These are phyloP conservation scores for Saccharum spontaneum DNA, from an alignment of 176 grass and related monocot genomes.

Conservation along the genomic window DNA sequence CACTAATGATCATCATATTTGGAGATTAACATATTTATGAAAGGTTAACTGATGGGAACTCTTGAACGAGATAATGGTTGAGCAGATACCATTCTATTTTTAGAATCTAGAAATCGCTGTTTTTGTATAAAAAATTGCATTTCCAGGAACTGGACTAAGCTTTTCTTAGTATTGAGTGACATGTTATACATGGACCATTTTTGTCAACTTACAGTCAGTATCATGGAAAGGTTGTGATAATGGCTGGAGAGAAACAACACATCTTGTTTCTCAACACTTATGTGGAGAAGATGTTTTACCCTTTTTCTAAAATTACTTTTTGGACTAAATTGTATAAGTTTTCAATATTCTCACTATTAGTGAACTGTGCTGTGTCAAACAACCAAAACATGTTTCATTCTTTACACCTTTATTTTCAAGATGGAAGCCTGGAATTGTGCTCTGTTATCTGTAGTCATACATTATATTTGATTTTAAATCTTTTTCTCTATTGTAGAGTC, in stretches of 20 bases:
- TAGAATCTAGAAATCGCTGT: not conserved
- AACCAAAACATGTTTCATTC: not conserved
- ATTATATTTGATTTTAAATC: conserved; percentile 1
- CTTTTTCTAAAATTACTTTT: not conserved
- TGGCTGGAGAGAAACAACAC: not conserved
- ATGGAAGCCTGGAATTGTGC: not conserved
- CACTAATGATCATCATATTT: not conserved
- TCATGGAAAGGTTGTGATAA: not conserved
- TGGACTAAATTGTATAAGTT: not conserved
- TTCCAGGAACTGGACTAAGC: not conserved
- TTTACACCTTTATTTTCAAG: conserved; percentile 12
- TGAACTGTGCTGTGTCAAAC: not conserved
- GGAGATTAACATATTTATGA: not conserved
- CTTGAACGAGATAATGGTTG: not conserved
- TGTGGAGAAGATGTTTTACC: not conserved
- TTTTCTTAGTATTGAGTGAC: not conserved
- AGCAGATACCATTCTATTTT: not conserved
- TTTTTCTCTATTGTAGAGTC: conserved; percentile 65
- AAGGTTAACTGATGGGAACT: not conserved
- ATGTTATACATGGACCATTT: not conserved
- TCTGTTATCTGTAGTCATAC: conserved; percentile 3
- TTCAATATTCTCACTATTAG: not conserved
- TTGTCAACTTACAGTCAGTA: not conserved
- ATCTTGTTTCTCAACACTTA: not conserved
- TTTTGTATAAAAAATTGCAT: not conserved